These are phyloP conservation scores for Saprolegnia diclina DNA, from an alignment of 352 stramenopile genomes.

Conservation along the genomic window DNA sequence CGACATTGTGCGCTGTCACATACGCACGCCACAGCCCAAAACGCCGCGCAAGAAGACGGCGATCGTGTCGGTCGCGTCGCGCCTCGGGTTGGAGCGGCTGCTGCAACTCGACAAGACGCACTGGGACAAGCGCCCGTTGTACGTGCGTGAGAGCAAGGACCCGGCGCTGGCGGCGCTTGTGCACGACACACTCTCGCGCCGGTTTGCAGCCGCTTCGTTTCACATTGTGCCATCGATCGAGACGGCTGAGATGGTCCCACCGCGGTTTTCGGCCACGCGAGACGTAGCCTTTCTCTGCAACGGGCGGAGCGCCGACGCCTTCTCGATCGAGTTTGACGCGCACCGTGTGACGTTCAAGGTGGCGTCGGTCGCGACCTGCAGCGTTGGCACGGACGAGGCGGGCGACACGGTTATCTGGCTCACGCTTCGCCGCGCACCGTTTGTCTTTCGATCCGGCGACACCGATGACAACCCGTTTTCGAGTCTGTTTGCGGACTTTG, in stretches of 20 bases:
- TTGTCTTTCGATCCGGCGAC: background rate
- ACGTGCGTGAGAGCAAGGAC: background rate
- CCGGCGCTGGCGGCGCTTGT: background rate
- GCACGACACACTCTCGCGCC: background rate
- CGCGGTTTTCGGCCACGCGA: background rate
- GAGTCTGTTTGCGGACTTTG: background rate
- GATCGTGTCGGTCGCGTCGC: background rate
- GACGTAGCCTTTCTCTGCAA: background rate
- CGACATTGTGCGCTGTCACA: constrained; percentile 3
- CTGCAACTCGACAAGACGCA: background rate
- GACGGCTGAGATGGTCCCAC: background rate
- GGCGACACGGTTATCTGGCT: background rate
- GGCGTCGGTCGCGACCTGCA: background rate
- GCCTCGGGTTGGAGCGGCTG: background rate
- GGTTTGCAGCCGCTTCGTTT: background rate
- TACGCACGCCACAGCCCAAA: background rate
- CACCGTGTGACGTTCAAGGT: constrained; percentile 19
- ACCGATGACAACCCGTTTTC: background rate
- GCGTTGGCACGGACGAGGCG: too few relatives aligned
- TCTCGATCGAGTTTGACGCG: constrained; percentile 7
- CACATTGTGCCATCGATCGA: constrained; percentile 9
- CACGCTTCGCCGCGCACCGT: background rate
- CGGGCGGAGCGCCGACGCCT: background rate
- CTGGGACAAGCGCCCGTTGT: background rate
- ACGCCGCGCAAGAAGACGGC: background rate